phyloP scores from a whole-genome alignment of 805 yeast genomes.

The Lachancea lanzarotensis region DNA sequence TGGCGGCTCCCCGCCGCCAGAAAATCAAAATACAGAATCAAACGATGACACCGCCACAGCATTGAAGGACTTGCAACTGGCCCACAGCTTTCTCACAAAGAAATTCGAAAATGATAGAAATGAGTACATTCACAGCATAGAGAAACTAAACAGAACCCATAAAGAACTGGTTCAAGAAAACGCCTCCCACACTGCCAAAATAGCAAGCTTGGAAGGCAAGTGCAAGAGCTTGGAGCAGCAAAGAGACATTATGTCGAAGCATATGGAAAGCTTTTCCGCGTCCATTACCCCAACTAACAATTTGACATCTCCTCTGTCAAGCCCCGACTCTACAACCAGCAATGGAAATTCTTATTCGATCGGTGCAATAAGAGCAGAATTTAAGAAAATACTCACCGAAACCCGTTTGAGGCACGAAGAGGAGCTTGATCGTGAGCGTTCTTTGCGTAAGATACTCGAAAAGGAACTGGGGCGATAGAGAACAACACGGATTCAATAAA shows the following conservation, averaged over 20 bases:
- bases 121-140: slow-evolving; percentile 46
- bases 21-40: slow-evolving; percentile 7
- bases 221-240: slow-evolving; percentile 15
- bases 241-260: slow-evolving; percentile 29
- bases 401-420: slow-evolving; percentile 56
- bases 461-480: slow-evolving; percentile 28
- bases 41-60: slow-evolving; percentile 37
- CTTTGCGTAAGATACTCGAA: slow-evolving; percentile 42
- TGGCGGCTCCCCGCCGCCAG: no score
- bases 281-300: slow-evolving; percentile 22
- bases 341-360: slow-evolving; percentile 36
- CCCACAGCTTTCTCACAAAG: slow-evolving; percentile 61
- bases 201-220: slow-evolving; percentile 28
- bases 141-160: slow-evolving; percentile 47
- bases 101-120: slow-evolving; percentile 63
- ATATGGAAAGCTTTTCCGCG: slow-evolving; percentile 26
- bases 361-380: slow-evolving; percentile 58
- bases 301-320: slow-evolving; percentile 11
- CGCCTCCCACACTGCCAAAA: slow-evolving; percentile 33
- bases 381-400: slow-evolving; percentile 55
- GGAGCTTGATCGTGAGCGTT: slow-evolving; percentile 51
- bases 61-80: slow-evolving; percentile 59
- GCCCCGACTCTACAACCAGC: slow-evolving; percentile 14
- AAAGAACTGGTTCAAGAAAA: slow-evolving; percentile 46
- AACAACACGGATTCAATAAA: no score